These are phyloP conservation scores for Fusarium vanettenii DNA, from an alignment of 2,329 filamentous ascomycete species.

Conservation along the genomic window DNA sequence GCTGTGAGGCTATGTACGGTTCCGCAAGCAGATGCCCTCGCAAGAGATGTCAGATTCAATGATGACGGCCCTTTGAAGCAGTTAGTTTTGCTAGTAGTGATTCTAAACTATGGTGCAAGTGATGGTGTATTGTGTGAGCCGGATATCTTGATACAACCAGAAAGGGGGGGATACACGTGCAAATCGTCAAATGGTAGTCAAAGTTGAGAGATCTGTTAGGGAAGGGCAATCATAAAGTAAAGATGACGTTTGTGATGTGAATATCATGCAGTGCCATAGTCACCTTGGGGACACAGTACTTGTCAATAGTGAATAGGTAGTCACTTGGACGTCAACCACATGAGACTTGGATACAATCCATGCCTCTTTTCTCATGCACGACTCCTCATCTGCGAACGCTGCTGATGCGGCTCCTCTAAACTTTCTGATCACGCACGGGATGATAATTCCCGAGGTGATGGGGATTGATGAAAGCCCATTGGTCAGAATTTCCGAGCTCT, in stretches of 20 bases:
- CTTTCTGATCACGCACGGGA: not conserved
- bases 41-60: conserved; percentile 26
- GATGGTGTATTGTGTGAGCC: not conserved
- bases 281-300: not conserved
- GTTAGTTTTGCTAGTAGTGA: not conserved
- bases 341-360: not conserved
- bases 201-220: not conserved
- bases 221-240: not conserved
- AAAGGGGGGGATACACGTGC: not conserved
- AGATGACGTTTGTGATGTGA: not conserved
- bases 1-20: conserved; percentile 23
- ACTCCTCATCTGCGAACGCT: not conserved
- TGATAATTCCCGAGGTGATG: not conserved
- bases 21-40: conserved; percentile 13
- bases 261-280: not conserved
- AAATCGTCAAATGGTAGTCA: not conserved
- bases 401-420: not conserved
- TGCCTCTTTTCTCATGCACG: not conserved
- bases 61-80: conserved; percentile 25
- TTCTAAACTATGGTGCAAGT: not conserved
- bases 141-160: not conserved
- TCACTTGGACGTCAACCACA: not conserved
- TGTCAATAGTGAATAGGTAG: not conserved
- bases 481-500: not conserved
- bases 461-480: conserved; percentile 2